Base-by-base conservation (phyloP, 495 filamentous ascomycete species). In the Evansstolkia leycettana region DNA sequence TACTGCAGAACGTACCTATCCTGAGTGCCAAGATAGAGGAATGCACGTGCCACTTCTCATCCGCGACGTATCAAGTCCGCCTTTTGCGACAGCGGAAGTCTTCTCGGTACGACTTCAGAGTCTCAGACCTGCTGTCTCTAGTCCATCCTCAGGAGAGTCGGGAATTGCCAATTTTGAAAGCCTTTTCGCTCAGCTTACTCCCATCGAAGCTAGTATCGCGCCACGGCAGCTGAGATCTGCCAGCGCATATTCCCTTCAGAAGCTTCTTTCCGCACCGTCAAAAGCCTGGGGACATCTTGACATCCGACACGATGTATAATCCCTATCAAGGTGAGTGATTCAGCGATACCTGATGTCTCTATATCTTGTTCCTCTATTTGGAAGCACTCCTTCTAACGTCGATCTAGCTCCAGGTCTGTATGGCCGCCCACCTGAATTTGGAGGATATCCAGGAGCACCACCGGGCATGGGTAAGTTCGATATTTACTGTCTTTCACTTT, bases 401-500 rank as follows among this genome's bases (percentile, higher is more conserved):
- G 18, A 31, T 43, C 7, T 28, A 70, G 63, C 57, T 44, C 60
- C 65, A 20, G 59, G 75, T 27, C 60, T 71, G 34, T 89, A 79
- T 65, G 80, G 80, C 41, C 67, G 75, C 5, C 76, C 82, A 40
- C 83, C 84, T 11, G 72, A 75, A 35, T 90, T 76, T 60, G 72
- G 71, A 39, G 62, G 69, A 15, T 87, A 83, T 52, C 81, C 83
- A 40, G 83, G 73, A 41, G 75, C 80, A 47, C 83, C 87, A 34
- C 86, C 88, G 38, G 87, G 85, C 49, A 75, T 94, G 75, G 86
- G 87, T 84, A 72, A 62, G 77, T 56, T 35, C 36, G 34, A 26
- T 18, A 12, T 18, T 15, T 17, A 10, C 15, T 17, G 4, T 36
- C 13, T 20, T 27, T 31, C 15, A 11, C 34, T 19, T 15, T 11